Percentiles rank a stretch among this genome's conserved stretches.
Evolutionary conservation across 2,329 filamentous ascomycete genomes (phyloP).

Genomic region (Elsinoe perseae): DNA sequence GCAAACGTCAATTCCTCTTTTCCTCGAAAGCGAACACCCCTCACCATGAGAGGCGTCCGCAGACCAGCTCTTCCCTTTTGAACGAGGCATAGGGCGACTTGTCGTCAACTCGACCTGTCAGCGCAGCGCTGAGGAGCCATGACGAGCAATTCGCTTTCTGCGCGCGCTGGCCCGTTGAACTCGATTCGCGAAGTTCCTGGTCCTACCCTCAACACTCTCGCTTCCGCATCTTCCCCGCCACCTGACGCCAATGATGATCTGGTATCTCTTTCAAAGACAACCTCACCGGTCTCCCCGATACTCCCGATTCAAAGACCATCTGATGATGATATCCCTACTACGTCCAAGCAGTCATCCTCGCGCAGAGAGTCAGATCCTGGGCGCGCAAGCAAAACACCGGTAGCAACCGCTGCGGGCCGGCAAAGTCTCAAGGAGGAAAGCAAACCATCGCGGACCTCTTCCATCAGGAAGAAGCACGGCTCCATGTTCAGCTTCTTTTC

Average conservation of each 20-base stretch:
- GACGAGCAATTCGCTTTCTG: neutral
- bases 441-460: neutral
- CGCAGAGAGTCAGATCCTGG: constrained; percentile 6
- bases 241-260: neutral
- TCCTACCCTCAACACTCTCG: neutral
- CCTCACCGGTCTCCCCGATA: constrained; percentile 2
- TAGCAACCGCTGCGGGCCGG: neutral
- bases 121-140: neutral
- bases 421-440: neutral
- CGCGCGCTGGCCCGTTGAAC: constrained; percentile 1
- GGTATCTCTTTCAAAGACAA: neutral
- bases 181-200: constrained; percentile 7
- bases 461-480: constrained; percentile 13
- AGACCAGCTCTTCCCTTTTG: neutral
- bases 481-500: constrained; percentile 15
- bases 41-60: neutral
- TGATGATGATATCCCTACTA: neutral
- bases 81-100: neutral
- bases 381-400: neutral
- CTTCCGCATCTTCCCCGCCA: neutral
- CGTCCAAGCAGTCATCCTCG: neutral
- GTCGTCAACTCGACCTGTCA: neutral
- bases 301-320: constrained; percentile 7
- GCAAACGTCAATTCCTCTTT: neutral
- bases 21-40: neutral